Percentiles rank a stretch among this genome's conserved stretches.
Evolutionary conservation across 1,284 basidiomycete genomes (phyloP).

Genomic region (Cutaneotrichosporon spelunceum): DNA sequence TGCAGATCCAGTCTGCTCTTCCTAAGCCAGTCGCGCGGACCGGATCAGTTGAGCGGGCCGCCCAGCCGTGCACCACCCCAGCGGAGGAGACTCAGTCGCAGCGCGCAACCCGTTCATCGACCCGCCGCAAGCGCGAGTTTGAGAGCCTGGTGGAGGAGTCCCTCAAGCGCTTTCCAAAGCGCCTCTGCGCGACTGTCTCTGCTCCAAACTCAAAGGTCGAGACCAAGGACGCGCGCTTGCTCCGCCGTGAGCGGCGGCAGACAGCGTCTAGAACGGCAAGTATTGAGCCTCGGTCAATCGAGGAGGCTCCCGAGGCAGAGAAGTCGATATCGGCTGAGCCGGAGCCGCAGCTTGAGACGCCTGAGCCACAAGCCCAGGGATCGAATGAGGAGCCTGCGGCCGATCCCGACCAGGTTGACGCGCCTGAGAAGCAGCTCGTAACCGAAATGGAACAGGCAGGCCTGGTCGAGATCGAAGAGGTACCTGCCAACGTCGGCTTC

Average conservation of each 20-base stretch:
- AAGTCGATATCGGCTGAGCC: not conserved
- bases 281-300: not conserved
- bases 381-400: not conserved
- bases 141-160: not conserved
- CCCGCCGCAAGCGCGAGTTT: slow-evolving; percentile 17
- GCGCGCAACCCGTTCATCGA: slow-evolving; percentile 13
- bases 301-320: not conserved
- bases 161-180: slow-evolving; percentile 7
- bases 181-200: not conserved
- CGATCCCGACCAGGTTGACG: not conserved
- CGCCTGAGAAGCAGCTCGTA: no score
- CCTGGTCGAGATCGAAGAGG: not conserved
- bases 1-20: not conserved
- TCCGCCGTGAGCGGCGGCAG: not conserved
- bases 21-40: not conserved
- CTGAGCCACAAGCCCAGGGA: not conserved
- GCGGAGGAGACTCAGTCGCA: not conserved
- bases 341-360: no score
- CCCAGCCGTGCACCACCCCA: not conserved
- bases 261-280: not conserved
- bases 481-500: no score
- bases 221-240: not conserved
- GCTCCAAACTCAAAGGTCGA: not conserved
- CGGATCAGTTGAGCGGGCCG: not conserved
- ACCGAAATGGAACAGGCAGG: no score